Evolutionary conservation across 345 rosid species (phyloP).

Genomic region (Gossypium bickii): DNA sequence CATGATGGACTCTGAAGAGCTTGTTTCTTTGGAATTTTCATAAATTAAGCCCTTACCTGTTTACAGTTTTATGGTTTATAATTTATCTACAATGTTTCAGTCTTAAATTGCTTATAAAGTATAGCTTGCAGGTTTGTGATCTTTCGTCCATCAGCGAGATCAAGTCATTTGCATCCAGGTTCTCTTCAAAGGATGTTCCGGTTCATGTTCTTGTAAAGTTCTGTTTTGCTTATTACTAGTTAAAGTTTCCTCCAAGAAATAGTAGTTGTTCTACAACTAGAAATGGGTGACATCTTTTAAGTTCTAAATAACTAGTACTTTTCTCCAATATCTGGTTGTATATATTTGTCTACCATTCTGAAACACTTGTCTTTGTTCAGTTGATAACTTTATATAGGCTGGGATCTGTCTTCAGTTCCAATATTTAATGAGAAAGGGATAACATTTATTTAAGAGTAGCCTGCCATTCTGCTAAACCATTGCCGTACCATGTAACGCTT

Average conservation of each 20-base stretch:
- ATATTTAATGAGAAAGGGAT: background rate
- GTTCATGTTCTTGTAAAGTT: conserved; percentile 72
- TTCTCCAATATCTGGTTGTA: background rate
- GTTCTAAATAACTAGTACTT: background rate
- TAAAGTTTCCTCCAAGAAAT: background rate
- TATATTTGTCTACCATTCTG: background rate
- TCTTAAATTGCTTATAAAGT: conserved; percentile 14
- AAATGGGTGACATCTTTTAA: background rate
- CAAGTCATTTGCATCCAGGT: conserved; percentile 73
- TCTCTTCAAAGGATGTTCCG: conserved; percentile 66
- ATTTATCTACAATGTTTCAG: background rate
- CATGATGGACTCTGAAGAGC: background rate
- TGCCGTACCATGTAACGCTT: background rate
- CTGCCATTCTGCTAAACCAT: background rate
- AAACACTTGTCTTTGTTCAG: background rate
- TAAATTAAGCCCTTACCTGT: background rate
- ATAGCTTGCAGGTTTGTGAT: conserved; percentile 72
- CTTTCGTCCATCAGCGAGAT: conserved; percentile 70
- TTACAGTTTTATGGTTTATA: background rate
- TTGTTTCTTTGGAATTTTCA: background rate
- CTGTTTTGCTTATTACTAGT: background rate
- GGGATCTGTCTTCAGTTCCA: background rate
- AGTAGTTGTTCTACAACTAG: background rate
- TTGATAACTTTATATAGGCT: background rate
- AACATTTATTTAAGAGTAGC: background rate